These are phyloP conservation scores for Pseudocercospora vitis DNA, from an alignment of 2,329 filamentous ascomycete species.

Conservation along the genomic window DNA sequence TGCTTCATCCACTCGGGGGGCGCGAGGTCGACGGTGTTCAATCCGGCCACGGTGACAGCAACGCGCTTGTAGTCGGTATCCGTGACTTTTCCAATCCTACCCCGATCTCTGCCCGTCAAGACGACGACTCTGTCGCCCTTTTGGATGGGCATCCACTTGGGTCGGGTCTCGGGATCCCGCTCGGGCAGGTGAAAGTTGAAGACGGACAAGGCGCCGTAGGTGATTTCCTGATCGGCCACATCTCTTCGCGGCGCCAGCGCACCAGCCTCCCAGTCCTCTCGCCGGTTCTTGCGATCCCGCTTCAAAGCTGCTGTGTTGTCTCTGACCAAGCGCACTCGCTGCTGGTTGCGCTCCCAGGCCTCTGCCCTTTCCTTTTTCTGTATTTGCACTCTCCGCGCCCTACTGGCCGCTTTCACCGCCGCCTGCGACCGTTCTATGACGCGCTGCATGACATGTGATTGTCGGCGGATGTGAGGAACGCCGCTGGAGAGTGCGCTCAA, in stretches of 20 bases:
- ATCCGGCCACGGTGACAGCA: conserved; percentile 38
- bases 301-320: conserved; percentile 38
- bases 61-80: conserved; percentile 48
- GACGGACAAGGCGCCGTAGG: conserved; percentile 55
- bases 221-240: conserved; percentile 58
- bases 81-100: conserved; percentile 75
- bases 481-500: background rate
- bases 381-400: conserved; percentile 12
- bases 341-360: conserved; percentile 36
- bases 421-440: conserved; percentile 19
- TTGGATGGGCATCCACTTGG: conserved; percentile 39
- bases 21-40: conserved; percentile 47
- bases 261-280: conserved; percentile 77
- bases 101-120: conserved; percentile 73
- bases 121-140: conserved; percentile 79
- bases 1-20: conserved; percentile 45
- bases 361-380: conserved; percentile 27
- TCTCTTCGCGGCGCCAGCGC: conserved; percentile 76
- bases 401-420: conserved; percentile 16
- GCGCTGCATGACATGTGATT: conserved; percentile 19
- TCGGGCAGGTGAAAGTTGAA: conserved; percentile 32
- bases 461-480: background rate
- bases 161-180: conserved; percentile 26
- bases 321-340: conserved; percentile 28
- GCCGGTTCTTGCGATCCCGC: conserved; percentile 57